Percentiles rank a stretch among this genome's conserved stretches.
These are phyloP conservation scores for Blastobotrys terrestris DNA, from an alignment of 805 yeast species.

Conservation along the genomic window DNA sequence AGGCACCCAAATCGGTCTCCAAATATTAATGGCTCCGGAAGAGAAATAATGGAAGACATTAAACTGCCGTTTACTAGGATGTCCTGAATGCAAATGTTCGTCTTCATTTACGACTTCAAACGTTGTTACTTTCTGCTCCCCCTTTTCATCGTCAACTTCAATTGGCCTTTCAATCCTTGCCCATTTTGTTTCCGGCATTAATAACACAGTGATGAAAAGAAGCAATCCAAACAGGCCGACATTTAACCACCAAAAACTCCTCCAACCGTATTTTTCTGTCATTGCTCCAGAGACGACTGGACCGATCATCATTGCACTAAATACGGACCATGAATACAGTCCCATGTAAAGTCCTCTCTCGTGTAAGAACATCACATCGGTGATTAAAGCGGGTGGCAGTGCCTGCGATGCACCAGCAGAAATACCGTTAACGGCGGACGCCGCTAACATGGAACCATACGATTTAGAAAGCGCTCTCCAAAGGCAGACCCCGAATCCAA, in stretches of 20 bases:
- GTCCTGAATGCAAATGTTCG: constrained; percentile 6
- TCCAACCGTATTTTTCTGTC: constrained; percentile 10
- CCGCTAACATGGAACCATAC: constrained; percentile 33
- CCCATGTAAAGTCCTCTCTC: constrained; percentile 42
- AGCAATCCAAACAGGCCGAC: constrained; percentile 6
- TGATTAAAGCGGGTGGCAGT: constrained; percentile 46
- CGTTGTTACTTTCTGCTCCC: constrained; percentile 1
- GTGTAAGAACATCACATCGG: constrained; percentile 39
- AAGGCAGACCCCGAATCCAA: constrained; percentile 39
- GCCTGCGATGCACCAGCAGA: constrained; percentile 42
- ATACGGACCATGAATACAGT: constrained; percentile 39
- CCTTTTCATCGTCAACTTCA: background rate
- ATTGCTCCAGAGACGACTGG: constrained; percentile 11
- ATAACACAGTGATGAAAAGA: constrained; percentile 2
- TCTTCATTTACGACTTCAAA: constrained; percentile 2
- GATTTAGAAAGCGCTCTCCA: constrained; percentile 38
- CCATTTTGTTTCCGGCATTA: constrained; percentile 11
- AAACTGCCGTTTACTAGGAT: constrained; percentile 6
- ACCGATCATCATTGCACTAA: constrained; percentile 22
- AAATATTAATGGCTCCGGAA: background rate
- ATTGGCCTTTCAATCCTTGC: background rate
- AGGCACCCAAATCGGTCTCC: constrained; percentile 10
- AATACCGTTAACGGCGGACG: constrained; percentile 44
- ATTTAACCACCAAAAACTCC: constrained; percentile 12
- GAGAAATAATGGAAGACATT: background rate